Conservation (phyloP, 148 eudicot genomes). For the Arctostaphylos glauca region DNA sequence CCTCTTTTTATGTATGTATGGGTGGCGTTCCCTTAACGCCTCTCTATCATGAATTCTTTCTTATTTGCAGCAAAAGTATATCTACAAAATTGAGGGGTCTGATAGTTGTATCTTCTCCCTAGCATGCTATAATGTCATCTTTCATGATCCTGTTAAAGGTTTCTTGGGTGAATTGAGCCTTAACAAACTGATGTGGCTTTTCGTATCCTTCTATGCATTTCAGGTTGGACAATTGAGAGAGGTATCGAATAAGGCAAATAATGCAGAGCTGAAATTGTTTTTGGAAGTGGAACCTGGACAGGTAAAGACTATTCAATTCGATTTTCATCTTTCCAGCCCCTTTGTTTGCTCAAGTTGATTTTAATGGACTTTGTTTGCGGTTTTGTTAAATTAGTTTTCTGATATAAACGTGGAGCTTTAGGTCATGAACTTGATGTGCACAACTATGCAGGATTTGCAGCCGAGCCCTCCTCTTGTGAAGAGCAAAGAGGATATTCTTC, state of each 20-base stretch:
- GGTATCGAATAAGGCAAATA: conserved; percentile 59
- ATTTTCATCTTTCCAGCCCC: not conserved
- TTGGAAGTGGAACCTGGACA: conserved; percentile 74
- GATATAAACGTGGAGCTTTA: not conserved
- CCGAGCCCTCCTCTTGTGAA: conserved; percentile 70
- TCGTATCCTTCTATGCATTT: conserved; percentile 8
- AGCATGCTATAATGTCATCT: not conserved
- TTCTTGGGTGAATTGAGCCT: not conserved
- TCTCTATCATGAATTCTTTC: not conserved
- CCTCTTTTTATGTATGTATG: not conserved
- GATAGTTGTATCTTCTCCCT: not conserved
- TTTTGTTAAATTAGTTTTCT: conserved; percentile 10
- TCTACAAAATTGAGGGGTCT: not conserved
- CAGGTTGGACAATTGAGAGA: conserved; percentile 93
- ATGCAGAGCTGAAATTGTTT: conserved; percentile 84
- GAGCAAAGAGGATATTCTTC: conserved; percentile 83
- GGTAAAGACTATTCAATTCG: conserved; percentile 39
- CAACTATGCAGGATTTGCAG: conserved; percentile 51
- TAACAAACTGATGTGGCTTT: not conserved
- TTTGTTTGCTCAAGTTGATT: not conserved
- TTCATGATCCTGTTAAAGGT: not conserved
- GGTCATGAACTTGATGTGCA: not conserved
- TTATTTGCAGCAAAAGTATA: not conserved
- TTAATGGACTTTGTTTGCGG: not conserved
- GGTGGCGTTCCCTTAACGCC: not conserved